phyloP scores from a whole-genome alignment of 805 yeast genomes.

The Starmera caribaea region DNA sequence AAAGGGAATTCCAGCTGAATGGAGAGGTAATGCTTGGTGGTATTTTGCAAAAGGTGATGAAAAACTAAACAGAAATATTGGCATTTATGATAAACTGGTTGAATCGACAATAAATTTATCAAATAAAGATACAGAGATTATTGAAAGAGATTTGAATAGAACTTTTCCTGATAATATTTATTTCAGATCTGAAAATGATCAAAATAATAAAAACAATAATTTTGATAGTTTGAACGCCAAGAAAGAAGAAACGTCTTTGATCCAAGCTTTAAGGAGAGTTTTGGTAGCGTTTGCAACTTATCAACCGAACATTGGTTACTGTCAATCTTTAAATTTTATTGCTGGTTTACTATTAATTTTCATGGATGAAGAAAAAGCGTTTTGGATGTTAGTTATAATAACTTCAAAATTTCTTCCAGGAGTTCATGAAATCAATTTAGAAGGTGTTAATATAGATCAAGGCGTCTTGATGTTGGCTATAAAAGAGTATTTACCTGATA shows the following conservation, averaged over 20 bases:
- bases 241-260: slow-evolving; percentile 48
- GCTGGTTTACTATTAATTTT: slow-evolving; percentile 81
- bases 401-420: slow-evolving; percentile 84
- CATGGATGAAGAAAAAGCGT: slow-evolving; percentile 82
- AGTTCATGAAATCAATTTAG: slow-evolving; percentile 79
- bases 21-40: slow-evolving; percentile 98
- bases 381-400: slow-evolving; percentile 92
- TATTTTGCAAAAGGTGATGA: slow-evolving; percentile 84
- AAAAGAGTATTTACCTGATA: slow-evolving; percentile 71
- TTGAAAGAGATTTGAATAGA: slow-evolving; percentile 86
- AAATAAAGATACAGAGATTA: slow-evolving; percentile 81
- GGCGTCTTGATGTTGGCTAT: slow-evolving; percentile 87
- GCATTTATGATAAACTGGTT: slow-evolving; percentile 65
- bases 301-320: slow-evolving; percentile 88
- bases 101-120: slow-evolving; percentile 40
- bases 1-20: slow-evolving; percentile 92
- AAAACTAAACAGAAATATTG: slow-evolving; percentile 54
- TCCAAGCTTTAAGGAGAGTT: slow-evolving; percentile 69
- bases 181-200: slow-evolving; percentile 40
- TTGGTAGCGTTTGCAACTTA: slow-evolving; percentile 75
- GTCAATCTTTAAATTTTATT: slow-evolving; percentile 88
- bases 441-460: slow-evolving; percentile 92
- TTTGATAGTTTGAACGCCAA: background rate
- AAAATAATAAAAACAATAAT: slow-evolving; percentile 1
- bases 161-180: slow-evolving; percentile 91